These are phyloP conservation scores for Coriaria nepalensis DNA, from an alignment of 306 rosid species.

Conservation along the genomic window DNA sequence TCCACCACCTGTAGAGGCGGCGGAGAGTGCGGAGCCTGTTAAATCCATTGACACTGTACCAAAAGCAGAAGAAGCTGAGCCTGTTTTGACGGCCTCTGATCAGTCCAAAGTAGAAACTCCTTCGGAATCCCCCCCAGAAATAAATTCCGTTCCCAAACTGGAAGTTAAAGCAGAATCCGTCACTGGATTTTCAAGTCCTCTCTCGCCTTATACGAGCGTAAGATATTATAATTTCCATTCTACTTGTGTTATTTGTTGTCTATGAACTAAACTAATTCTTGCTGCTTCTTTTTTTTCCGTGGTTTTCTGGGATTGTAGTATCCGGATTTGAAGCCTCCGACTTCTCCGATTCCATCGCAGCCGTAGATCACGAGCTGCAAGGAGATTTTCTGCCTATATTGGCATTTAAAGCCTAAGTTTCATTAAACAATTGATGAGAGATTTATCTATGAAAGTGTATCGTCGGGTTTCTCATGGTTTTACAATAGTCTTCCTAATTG, in stretches of 20 bases:
- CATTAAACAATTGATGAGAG: too few relatives aligned
- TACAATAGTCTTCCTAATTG: too few relatives aligned
- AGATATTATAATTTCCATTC: conserved; percentile 8
- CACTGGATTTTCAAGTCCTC: conserved; percentile 41
- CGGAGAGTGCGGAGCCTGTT: conserved; percentile 29
- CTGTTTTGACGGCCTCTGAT: conserved; percentile 11
- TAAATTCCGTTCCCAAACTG: conserved; percentile 45
- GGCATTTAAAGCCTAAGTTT: neutral
- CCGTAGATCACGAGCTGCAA: conserved; percentile 29
- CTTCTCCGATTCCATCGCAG: conserved; percentile 87
- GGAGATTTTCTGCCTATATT: neutral
- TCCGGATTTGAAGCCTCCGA: conserved; percentile 95
- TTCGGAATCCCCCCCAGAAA: conserved; percentile 34
- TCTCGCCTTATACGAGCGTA: conserved; percentile 80
- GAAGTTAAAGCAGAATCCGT: conserved; percentile 50
- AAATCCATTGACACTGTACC: conserved; percentile 25
- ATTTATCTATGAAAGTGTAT: too few relatives aligned
- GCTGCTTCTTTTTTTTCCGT: neutral
- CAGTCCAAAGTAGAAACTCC: conserved; percentile 10
- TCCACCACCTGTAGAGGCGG: conserved; percentile 41
- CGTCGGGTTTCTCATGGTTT: too few relatives aligned
- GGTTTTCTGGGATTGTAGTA: conserved; percentile 40
- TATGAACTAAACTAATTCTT: conserved; percentile 1
- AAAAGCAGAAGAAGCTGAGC: conserved; percentile 33
- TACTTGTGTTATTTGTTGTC: neutral